Base-by-base conservation (phyloP, 2,329 filamentous ascomycete species). In the Bisporella sp. region DNA sequence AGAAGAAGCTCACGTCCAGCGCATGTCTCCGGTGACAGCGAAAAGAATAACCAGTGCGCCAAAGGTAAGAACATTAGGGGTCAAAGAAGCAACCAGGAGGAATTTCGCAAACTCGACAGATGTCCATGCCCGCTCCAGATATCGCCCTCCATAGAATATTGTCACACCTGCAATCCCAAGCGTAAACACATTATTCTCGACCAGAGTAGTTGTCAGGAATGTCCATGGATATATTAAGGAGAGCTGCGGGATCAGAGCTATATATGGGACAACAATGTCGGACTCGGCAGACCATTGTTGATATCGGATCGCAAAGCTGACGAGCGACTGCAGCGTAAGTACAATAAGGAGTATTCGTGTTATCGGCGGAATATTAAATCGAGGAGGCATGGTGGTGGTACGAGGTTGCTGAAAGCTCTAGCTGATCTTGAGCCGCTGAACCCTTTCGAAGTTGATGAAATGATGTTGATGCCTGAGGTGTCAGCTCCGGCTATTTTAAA, bases 121-220 rank as follows among this genome's bases (percentile, higher is more conserved):
- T 32, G 90, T 91, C 93, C 92, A 99, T 33, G 93, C 92, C 63
- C 93, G 79, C 76, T 99, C 93, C 28, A 99, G 80, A 68, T 99
- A 99, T 61, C 90, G 83, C 7, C 93, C 93, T 49, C 92, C 92
- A 72, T 96, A 89, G 69, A 91, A 95, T 48, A 97, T 71, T 1
- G 91, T 91, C 41, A 84, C 73, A 31, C 78, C 84, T 45, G 89
- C 89, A 51, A 95, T 81, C 30, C 81, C 71, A 41, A 96, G 76
- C 8, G 89, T 95, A 64, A 96, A 87, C 61, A 97, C 75, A 68
- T 97, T 97, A 69, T 89, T 87, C 73, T 99, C 93, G 45, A 96
- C 89, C 50, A 96, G 78, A 0, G 90, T 88, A 2, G 90, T 86
- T 3, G 88, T 87, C 50, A 95, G 62, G 57, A 96, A 86, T 1